Evolutionary conservation across 2,329 filamentous ascomycete genomes (phyloP), one percentile per base, ranked within the genome.

Genomic region (Xylaria sp.): DNA sequence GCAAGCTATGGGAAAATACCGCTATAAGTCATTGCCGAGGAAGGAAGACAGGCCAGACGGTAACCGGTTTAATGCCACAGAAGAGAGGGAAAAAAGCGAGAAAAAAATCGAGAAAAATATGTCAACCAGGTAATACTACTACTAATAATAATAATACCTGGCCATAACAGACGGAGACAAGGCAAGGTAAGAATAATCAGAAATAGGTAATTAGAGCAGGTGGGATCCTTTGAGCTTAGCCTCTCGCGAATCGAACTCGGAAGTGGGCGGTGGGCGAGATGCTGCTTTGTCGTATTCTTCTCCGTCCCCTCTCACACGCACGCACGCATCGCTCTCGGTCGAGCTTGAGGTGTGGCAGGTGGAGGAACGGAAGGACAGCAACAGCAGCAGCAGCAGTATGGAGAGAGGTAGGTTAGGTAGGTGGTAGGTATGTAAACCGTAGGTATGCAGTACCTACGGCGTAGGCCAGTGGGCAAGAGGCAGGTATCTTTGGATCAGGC

Each of bases 271-370:
- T 16, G 59, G 51, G 55, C 60, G 48, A 51, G 34, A 46, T 50
- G 52, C 47, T 59, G 55, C 30, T 52, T 46, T 47, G 58, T 58
- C 59, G 60, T 57, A 55, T 51, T 60, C 30, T 57, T 60, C 44
- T 60, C 62, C 51, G 55, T 62, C 62, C 59, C 56, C 62, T 64
- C 61, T 30, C 47, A 49, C 47, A 13, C 49, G 13, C 48, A 34
- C 49, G 34, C 49, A 50, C 23, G n/a, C 23, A 46, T 46, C 42
- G n/a, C 11, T 51, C 49, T 62, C 60, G 63, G 59, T 64, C 60
- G 63, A 65, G 57, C 54, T 51, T 62, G 62, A 65, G 59, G 59
- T 65, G 61, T 63, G 63, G 59, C 35, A 54, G 59, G 56, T 58
- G 55, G 55, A 64, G 54, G 63, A 58, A 49, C 49, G 39, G 49